Evolutionary conservation across 345 rosid genomes (phyloP).

Genomic region (Eutrema japonicum): DNA sequence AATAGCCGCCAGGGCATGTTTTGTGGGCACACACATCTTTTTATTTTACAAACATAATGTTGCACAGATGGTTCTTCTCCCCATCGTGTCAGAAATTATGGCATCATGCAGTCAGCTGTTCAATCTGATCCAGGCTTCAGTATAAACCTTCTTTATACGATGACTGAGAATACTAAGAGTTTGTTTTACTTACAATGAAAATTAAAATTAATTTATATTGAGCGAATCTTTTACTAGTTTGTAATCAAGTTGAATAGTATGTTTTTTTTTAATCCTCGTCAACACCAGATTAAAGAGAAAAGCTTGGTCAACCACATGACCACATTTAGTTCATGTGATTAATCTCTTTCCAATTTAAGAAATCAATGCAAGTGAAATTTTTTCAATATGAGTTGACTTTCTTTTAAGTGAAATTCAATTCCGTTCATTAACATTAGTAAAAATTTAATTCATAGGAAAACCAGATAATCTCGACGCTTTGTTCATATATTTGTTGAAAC

Average conservation of each 20-base stretch:
- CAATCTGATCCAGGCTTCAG: too few species aligned
- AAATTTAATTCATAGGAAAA: background rate
- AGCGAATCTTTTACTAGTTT: background rate
- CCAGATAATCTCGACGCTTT: background rate
- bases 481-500: background rate
- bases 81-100: too few species aligned
- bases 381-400: background rate
- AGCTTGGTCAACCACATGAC: background rate
- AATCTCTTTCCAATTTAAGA: background rate
- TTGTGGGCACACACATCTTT: too few species aligned
- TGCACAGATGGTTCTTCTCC: too few species aligned
- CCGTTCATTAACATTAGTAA: background rate
- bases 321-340: background rate
- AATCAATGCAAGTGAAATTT: background rate
- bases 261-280: background rate
- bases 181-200: background rate
- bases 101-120: too few species aligned
- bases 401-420: background rate
- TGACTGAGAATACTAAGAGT: background rate
- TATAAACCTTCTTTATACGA: too few species aligned
- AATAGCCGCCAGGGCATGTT: too few species aligned
- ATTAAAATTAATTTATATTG: background rate
- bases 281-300: background rate
- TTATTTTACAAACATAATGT: too few species aligned
- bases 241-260: background rate